Evolutionary conservation across 1,139 yeast genomes (phyloP).

Genomic region (Debaryomycetaceae sp.): DNA sequence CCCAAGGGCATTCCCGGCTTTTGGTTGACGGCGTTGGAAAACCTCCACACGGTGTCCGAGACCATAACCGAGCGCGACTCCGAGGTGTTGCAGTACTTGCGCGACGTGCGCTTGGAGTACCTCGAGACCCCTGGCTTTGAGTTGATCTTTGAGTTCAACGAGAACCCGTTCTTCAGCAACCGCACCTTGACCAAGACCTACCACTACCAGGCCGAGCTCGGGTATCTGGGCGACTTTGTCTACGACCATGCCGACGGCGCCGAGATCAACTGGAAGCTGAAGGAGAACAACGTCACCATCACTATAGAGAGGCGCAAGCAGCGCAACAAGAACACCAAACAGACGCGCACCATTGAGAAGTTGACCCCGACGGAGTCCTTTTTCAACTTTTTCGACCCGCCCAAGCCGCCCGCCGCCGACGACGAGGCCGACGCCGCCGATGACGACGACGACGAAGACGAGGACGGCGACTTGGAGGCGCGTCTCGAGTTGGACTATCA

Average conservation of each 20-base stretch:
- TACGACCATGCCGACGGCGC: constrained; percentile 96
- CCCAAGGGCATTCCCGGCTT: constrained; percentile 83
- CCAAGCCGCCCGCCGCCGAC: constrained; percentile 64
- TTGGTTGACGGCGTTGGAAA: constrained; percentile 95
- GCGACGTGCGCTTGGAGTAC: constrained; percentile 77
- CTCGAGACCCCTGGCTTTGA: constrained; percentile 87
- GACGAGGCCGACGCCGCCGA: constrained; percentile 32
- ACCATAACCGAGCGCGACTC: constrained; percentile 88
- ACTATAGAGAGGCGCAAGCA: constrained; percentile 92
- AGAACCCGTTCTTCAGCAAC: constrained; percentile 78
- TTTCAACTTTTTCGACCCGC: constrained; percentile 94
- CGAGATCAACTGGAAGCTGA: constrained; percentile 77
- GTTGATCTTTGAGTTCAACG: constrained; percentile 72
- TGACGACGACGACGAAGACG: constrained; percentile 53
- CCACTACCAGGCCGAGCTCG: constrained; percentile 90
- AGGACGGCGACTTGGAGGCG: constrained; percentile 73
- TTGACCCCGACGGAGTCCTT: constrained; percentile 89
- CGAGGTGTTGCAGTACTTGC: constrained; percentile 68
- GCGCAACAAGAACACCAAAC: constrained; percentile 95
- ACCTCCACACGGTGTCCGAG: constrained; percentile 76
- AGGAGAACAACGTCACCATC: constrained; percentile 80
- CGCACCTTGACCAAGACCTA: constrained; percentile 74
- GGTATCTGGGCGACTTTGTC: constrained; percentile 92
- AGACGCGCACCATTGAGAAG: constrained; percentile 94
- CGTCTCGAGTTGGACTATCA: constrained; percentile 91